Conservation (phyloP, 75 land plant species). For the Cupressus sempervirens region DNA sequence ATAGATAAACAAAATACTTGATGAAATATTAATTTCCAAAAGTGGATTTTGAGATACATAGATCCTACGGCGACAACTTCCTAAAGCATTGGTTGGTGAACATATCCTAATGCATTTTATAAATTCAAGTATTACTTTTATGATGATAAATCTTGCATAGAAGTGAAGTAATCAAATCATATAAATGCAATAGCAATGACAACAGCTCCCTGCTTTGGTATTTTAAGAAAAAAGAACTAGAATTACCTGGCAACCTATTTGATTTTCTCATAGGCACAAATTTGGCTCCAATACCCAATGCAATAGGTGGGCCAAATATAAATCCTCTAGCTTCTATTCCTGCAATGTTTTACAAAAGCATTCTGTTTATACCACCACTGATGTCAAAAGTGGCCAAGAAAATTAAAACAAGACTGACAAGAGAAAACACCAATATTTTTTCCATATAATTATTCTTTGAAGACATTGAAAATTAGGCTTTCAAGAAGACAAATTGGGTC, state of each 20-base stretch:
- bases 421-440: too few relatives aligned
- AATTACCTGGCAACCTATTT: conserved; percentile 62
- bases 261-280: conserved; percentile 87
- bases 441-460: background rate
- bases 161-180: background rate
- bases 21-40: background rate
- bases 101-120: background rate
- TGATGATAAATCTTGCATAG: background rate
- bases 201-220: background rate
- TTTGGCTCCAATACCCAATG: conserved; percentile 83
- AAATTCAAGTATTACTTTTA: background rate
- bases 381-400: background rate
- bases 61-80: background rate
- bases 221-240: background rate
- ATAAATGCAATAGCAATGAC: background rate
- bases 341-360: conserved; percentile 16
- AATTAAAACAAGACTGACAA: background rate
- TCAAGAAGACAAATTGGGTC: background rate
- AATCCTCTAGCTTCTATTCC: conserved; percentile 94
- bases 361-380: background rate
- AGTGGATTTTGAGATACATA: too few relatives aligned
- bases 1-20: background rate
- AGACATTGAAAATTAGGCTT: background rate
- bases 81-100: background rate
- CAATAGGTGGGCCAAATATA: conserved; percentile 91